Evolutionary conservation across 1,139 yeast species (phyloP).

Genomic region (Geotrichum australiense): DNA sequence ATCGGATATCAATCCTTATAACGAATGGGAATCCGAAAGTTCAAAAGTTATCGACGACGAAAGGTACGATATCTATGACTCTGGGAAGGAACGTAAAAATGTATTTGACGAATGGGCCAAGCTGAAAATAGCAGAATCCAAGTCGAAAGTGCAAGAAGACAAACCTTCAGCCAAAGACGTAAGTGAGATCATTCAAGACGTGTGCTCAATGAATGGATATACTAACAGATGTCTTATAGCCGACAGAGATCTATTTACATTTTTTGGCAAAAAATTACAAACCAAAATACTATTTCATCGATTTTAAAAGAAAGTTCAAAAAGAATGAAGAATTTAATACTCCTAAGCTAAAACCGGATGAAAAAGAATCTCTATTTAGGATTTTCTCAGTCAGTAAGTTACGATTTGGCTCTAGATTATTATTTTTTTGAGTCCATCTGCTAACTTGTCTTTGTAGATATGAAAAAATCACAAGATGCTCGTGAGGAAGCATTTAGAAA

Average conservation of each 20-base stretch:
- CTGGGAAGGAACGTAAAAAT: constrained; percentile 33
- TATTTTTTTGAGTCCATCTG: neutral
- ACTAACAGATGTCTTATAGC: constrained; percentile 6
- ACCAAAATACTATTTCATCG: constrained; percentile 38
- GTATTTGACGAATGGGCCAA: constrained; percentile 42
- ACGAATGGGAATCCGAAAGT: constrained; percentile 45
- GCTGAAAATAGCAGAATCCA: constrained; percentile 19
- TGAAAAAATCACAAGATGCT: constrained; percentile 12
- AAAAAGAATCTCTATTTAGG: constrained; percentile 38
- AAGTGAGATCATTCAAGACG: too few species aligned
- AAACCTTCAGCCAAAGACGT: constrained; percentile 5
- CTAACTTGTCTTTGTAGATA: constrained; percentile 4
- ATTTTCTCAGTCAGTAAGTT: constrained; percentile 26
- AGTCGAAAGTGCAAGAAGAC: neutral
- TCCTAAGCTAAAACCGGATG: constrained; percentile 34
- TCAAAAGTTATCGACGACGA: constrained; percentile 37
- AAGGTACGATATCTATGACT: constrained; percentile 36
- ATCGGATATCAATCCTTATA: constrained; percentile 36
- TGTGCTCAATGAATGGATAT: neutral
- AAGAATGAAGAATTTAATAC: constrained; percentile 29
- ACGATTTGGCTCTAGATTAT: too few species aligned
- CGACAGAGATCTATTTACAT: constrained; percentile 30
- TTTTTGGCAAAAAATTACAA: constrained; percentile 32
- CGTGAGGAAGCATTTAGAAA: constrained; percentile 4
- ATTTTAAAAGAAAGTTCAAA: constrained; percentile 41